Base-by-base conservation (phyloP, 2,329 filamentous ascomycete species). In the Stemphylium beticola region DNA sequence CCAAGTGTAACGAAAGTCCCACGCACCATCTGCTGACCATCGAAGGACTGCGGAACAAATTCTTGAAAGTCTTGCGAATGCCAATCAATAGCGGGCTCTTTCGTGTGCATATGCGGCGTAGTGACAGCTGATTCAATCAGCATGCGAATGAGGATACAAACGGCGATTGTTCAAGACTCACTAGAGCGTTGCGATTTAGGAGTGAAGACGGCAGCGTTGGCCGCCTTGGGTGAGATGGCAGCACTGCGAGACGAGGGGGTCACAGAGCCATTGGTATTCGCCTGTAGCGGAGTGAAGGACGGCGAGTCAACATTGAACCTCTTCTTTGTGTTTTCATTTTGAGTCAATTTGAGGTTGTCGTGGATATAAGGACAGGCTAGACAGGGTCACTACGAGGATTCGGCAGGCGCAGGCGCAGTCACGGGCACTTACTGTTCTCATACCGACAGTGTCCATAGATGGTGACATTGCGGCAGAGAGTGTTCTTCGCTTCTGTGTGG, bases 371-470 rank as follows among this genome's bases (percentile, higher is more conserved):
- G 87, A 78, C 92, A 96, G 56, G 73, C 73, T 75, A 55, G 55
- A 53, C 49, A 29, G 49, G 33, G 65, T 73, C 57, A 71, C 53
- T 36, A 64, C 39, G 34, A 10, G 14, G 8, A 46, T 45, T 56
- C 34, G 45, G 37, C 51, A 55, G 46, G 44, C 10, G 48, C 47
- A 41, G 43, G 42, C 10, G 48, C 45, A 41, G 39, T 17, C 53
- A 29, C 9, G 43, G 31, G 41, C 33, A 73, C 72, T 68, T 62
- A 74, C 91, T 92, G 72, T 96, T 91, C 79, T 96, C 91, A 77
- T 92, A 96, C 61, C 92, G 89, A 76, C 92, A 97, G 77, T 93
- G 90, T 51, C 92, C 92, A 75, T 96, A 96, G 68, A 97, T 96
- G 58, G 92, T 85, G 58, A 97, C 89, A 77, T 97, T 96, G 71